Percentiles rank a stretch among this genome's conserved stretches.
Evolutionary conservation across 2,329 filamentous ascomycete species (phyloP).

Genomic region (Trichoderma cornu-damae): DNA sequence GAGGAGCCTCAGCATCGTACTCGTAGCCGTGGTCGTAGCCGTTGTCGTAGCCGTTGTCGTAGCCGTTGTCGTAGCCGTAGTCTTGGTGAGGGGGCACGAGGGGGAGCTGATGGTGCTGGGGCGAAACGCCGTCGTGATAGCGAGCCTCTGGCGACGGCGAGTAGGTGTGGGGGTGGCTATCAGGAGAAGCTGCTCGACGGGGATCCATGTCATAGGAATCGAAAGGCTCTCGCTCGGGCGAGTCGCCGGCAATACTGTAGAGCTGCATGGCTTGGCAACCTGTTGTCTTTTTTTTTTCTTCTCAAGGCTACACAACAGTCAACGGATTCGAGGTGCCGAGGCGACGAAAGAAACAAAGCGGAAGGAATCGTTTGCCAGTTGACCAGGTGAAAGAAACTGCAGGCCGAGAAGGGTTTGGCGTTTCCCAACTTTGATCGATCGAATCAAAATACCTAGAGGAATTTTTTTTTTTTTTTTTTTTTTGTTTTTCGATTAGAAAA

Average conservation of each 20-base stretch:
- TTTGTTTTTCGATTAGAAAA: constrained; percentile 3
- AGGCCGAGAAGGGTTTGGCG: no score
- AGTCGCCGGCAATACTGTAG: constrained; percentile 28
- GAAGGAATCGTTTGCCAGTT: neutral
- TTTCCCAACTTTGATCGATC: no score
- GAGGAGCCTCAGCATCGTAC: constrained; percentile 9
- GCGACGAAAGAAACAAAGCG: no score
- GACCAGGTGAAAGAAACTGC: no score
- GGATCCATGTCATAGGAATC: constrained; percentile 23
- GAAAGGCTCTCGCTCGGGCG: constrained; percentile 35
- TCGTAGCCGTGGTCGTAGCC: neutral
- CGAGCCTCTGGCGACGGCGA: constrained; percentile 15
- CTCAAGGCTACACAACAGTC: neutral
- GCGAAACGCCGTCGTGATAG: constrained; percentile 28
- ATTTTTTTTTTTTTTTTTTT: neutral
- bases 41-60: neutral
- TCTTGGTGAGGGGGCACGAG: neutral
- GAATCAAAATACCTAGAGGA: neutral
- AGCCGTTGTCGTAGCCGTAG: constrained; percentile 9
- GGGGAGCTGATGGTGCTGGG: constrained; percentile 5
- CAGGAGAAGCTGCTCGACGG: constrained; percentile 23
- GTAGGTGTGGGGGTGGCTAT: constrained; percentile 23
- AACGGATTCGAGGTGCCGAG: neutral
- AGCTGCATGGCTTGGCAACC: constrained; percentile 29
- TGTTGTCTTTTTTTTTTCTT: no score